Conservation (phyloP, 75 land plant species). For the Picea glauca region DNA sequence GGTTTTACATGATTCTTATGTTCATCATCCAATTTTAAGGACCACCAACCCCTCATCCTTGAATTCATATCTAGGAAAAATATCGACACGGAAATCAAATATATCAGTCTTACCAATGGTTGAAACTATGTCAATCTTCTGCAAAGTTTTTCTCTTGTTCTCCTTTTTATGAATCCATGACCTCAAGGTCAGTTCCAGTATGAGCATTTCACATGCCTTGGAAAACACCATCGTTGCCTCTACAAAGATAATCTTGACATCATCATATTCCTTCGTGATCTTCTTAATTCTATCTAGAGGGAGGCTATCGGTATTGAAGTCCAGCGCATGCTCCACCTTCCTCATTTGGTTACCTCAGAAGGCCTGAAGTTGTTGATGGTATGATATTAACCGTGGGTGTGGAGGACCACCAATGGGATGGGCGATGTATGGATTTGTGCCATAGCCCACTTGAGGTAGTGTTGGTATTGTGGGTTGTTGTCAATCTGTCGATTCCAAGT, state of each 20-base stretch:
- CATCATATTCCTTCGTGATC: constrained; percentile 76
- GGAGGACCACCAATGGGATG: constrained; percentile 25
- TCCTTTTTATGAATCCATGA: constrained; percentile 42
- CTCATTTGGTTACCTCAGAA: constrained; percentile 66
- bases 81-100: too few species aligned
- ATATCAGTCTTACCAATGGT: constrained; percentile 40
- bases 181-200: too few species aligned
- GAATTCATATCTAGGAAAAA: constrained; percentile 71
- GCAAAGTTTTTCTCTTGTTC: constrained; percentile 78
- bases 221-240: constrained; percentile 84
- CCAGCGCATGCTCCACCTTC: constrained; percentile 53
- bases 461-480: too few species aligned
- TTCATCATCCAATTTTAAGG: neutral
- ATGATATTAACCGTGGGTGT: constrained; percentile 42
- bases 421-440: too few species aligned
- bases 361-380: constrained; percentile 58
- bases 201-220: constrained; percentile 81
- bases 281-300: constrained; percentile 52
- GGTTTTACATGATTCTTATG: too few species aligned
- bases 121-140: constrained; percentile 83
- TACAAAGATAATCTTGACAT: constrained; percentile 84
- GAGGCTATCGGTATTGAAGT: constrained; percentile 57
- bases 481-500: too few species aligned
- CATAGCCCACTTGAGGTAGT: too few species aligned
- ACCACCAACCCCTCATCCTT: constrained; percentile 55